Percentiles rank a stretch among this genome's conserved stretches.
phyloP scores from a whole-genome alignment of 306 rosid genomes.

The Elaeagnus macrophylla region DNA sequence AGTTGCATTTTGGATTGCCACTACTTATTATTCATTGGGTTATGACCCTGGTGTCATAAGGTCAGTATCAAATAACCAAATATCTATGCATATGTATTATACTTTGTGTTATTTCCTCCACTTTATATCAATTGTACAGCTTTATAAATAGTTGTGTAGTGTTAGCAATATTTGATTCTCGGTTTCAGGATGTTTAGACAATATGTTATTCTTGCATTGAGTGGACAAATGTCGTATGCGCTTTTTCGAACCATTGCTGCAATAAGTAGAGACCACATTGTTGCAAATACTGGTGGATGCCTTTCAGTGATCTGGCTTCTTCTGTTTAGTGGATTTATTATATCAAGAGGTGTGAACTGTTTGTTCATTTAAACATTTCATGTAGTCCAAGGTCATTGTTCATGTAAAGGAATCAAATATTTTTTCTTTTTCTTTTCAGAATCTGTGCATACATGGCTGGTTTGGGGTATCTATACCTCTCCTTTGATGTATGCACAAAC shows the following conservation, averaged over 20 bases:
- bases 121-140: no score
- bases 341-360: slow-evolving; percentile 27
- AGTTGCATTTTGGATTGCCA: slow-evolving; percentile 4
- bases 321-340: slow-evolving; percentile 37
- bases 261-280: slow-evolving; percentile 34
- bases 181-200: slow-evolving; percentile 35
- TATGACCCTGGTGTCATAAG: slow-evolving; percentile 1
- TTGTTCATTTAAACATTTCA: background rate
- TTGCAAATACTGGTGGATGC: slow-evolving; percentile 31
- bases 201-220: slow-evolving; percentile 24
- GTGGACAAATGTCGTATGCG: slow-evolving; percentile 43
- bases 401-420: background rate
- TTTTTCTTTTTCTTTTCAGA: slow-evolving; percentile 16
- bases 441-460: slow-evolving; percentile 43
- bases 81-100: no score
- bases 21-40: slow-evolving; percentile 1
- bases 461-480: slow-evolving; percentile 53
- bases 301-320: slow-evolving; percentile 22
- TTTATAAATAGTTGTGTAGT: no score
- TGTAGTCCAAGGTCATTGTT: background rate
- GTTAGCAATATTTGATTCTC: background rate
- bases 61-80: background rate
- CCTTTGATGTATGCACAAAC: slow-evolving; percentile 54
- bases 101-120: background rate
- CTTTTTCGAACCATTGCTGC: slow-evolving; percentile 42